These are phyloP conservation scores for Crithidia fasciculata DNA, from an alignment of 208 protist genomes.

Conservation along the genomic window DNA sequence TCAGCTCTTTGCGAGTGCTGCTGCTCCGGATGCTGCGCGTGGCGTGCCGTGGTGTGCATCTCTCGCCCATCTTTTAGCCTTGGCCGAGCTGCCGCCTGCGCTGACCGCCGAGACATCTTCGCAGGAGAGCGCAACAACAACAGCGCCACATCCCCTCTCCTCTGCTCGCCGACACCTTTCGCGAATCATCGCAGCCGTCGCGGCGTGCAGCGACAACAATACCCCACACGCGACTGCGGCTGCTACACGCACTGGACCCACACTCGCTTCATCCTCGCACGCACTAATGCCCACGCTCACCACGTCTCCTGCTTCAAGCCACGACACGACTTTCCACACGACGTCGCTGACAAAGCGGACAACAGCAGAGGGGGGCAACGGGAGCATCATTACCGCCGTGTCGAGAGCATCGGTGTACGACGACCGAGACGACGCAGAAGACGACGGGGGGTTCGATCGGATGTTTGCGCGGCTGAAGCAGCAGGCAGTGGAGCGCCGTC, in stretches of 20 bases:
- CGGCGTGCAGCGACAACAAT: not conserved
- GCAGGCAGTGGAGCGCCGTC: conserved; percentile 23
- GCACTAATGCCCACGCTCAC: conserved; percentile 10
- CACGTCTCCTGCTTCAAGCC: too few species aligned
- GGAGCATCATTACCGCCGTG: not conserved
- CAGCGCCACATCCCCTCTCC: not conserved
- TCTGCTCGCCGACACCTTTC: not conserved
- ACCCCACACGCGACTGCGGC: too few species aligned
- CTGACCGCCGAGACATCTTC: not conserved
- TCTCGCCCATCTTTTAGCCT: conserved; percentile 25
- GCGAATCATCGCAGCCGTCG: not conserved
- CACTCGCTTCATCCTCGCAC: conserved; percentile 3
- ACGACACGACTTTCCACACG: too few species aligned
- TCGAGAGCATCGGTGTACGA: not conserved
- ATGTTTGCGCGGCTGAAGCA: conserved; percentile 31
- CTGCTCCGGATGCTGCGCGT: not conserved
- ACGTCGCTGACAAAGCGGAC: too few species aligned
- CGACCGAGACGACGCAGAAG: not conserved
- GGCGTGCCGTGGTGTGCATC: conserved; percentile 5
- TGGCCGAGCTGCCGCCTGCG: conserved; percentile 20
- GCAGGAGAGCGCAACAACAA: not conserved
- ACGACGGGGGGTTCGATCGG: conserved; percentile 19
- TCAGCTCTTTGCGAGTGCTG: conserved; percentile 8
- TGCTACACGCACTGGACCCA: too few species aligned
- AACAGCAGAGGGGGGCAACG: too few species aligned